Evolutionary conservation across 169 alveolate species (phyloP).

Genomic region (Plasmodium chabaudi): DNA sequence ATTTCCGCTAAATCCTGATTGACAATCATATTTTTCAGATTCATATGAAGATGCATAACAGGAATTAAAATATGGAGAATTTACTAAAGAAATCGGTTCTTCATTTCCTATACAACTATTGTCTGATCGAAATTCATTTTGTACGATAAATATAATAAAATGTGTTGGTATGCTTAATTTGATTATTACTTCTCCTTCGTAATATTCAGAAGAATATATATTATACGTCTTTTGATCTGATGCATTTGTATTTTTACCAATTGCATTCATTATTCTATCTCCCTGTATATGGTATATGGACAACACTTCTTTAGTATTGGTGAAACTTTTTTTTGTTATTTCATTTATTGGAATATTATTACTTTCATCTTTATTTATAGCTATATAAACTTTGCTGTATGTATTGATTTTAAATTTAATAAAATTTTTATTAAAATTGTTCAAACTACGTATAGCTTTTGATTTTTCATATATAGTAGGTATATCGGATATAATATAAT

Average conservation of each 20-base stretch:
- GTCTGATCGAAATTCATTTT: conserved; percentile 69
- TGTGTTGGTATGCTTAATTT: conserved; percentile 74
- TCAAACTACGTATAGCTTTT: conserved; percentile 75
- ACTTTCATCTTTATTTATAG: conserved; percentile 78
- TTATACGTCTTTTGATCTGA: conserved; percentile 67
- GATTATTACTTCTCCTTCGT: conserved; percentile 63
- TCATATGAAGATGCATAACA: conserved; percentile 81
- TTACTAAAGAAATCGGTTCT: conserved; percentile 71
- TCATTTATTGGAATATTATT: conserved; percentile 76
- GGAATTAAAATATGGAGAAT: conserved; percentile 55
- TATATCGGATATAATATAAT: conserved; percentile 87
- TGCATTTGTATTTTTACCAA: conserved; percentile 28
- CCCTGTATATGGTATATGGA: conserved; percentile 77
- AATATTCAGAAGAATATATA: conserved; percentile 58
- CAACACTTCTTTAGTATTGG: conserved; percentile 25
- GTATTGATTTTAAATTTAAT: conserved; percentile 78
- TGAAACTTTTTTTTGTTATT: conserved; percentile 23
- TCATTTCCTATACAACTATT: conserved; percentile 76
- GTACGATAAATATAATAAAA: conserved; percentile 78
- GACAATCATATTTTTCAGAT: conserved; percentile 81
- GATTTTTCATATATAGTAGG: conserved; percentile 86
- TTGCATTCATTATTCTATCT: too few relatives aligned
- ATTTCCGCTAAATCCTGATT: conserved; percentile 82
- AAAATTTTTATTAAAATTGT: conserved; percentile 38
- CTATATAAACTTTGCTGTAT: conserved; percentile 80